Percentiles rank a stretch among this genome's conserved stretches.
phyloP scores from a whole-genome alignment of 228 moss, liverwort and hornwort species.

The Sphagnum magellanicum region DNA sequence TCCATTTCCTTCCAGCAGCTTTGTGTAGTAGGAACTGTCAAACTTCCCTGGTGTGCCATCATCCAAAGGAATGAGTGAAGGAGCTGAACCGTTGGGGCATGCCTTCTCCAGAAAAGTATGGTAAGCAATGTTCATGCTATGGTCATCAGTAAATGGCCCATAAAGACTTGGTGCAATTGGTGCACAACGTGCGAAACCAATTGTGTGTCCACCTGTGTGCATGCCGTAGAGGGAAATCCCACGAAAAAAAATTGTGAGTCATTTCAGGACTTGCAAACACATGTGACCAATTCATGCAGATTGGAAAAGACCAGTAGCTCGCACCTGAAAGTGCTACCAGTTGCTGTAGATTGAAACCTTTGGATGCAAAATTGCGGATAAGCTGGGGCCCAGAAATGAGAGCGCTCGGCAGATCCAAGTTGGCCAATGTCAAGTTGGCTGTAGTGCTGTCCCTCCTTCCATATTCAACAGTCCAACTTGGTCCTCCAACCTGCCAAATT shows the following conservation, averaged over 20 bases:
- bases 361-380: background rate
- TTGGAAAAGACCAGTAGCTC: background rate
- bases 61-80: slow-evolving; percentile 39
- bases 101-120: slow-evolving; percentile 22
- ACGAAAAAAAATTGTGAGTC: background rate
- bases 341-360: background rate
- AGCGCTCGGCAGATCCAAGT: background rate
- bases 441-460: background rate
- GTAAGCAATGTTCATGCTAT: slow-evolving; percentile 24
- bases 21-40: slow-evolving; percentile 70
- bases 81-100: slow-evolving; percentile 35
- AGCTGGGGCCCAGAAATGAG: background rate
- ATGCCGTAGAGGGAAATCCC: background rate
- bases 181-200: slow-evolving; percentile 65
- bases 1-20: slow-evolving; percentile 31
- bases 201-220: slow-evolving; percentile 71
- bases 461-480: slow-evolving; percentile 13
- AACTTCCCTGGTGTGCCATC: slow-evolving; percentile 50
- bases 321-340: background rate
- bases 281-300: background rate
- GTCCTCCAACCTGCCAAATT: slow-evolving; percentile 34
- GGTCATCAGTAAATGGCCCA: slow-evolving; percentile 43
- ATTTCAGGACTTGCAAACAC: background rate
- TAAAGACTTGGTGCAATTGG: slow-evolving; percentile 58
- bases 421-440: background rate